phyloP scores from a whole-genome alignment of 345 rosid species.

The Alliaria petiolata region DNA sequence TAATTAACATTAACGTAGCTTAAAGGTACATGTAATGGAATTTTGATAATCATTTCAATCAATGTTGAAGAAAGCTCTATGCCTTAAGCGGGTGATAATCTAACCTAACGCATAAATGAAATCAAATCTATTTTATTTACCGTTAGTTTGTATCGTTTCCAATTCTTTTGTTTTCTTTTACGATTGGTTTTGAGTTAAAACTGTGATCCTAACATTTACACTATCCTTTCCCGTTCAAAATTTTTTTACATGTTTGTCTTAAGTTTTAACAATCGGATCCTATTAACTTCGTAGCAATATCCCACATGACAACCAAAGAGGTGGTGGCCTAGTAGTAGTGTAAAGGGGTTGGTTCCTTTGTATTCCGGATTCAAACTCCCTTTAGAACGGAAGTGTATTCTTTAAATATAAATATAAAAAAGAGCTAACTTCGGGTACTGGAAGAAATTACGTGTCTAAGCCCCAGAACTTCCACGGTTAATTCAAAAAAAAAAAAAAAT shows the following conservation, averaged over 20 bases:
- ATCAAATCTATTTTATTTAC: not conserved
- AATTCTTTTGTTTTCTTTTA: not conserved
- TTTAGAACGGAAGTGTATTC: too few relatives aligned
- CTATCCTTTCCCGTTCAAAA: not conserved
- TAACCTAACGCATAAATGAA: not conserved
- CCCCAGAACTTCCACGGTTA: too few relatives aligned
- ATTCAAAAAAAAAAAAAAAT: too few relatives aligned
- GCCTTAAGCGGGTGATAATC: not conserved
- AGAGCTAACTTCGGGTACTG: too few relatives aligned
- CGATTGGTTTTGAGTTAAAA: too few relatives aligned
- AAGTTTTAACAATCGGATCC: not conserved
- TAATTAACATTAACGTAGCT: slow-evolving; percentile 6
- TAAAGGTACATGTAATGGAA: slow-evolving; percentile 1
- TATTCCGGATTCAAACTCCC: too few relatives aligned
- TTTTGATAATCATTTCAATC: not conserved
- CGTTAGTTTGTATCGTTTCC: not conserved
- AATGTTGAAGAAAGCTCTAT: not conserved
- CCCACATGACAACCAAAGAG: not conserved
- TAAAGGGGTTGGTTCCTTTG: too few relatives aligned
- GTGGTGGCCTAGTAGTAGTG: too few relatives aligned
- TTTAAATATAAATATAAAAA: too few relatives aligned
- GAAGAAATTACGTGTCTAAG: too few relatives aligned
- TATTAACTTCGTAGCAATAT: not conserved
- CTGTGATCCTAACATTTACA: too few relatives aligned
- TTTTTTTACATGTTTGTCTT: not conserved